Evolutionary conservation across 2,329 filamentous ascomycete genomes (phyloP).

Genomic region (Cyphellophora attinorum): DNA sequence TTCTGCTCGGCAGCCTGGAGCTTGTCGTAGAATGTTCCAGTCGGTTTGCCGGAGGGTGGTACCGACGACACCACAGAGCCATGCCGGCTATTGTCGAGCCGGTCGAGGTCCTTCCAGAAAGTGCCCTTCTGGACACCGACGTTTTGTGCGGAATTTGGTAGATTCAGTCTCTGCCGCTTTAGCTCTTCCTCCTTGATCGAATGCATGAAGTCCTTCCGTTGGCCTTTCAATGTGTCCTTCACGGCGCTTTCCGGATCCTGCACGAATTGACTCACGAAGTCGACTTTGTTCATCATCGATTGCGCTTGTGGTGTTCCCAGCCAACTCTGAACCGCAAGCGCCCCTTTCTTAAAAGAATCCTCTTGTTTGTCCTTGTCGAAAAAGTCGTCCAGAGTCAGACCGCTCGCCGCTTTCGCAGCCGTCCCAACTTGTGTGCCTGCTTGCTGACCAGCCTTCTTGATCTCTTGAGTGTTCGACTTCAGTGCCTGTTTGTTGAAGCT

Average conservation of each 20-base stretch:
- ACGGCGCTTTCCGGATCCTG: slow-evolving; percentile 16
- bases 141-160: background rate
- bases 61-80: slow-evolving; percentile 9
- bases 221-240: slow-evolving; percentile 11
- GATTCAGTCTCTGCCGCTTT: slow-evolving; percentile 7
- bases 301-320: slow-evolving; percentile 13
- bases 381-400: slow-evolving; percentile 14
- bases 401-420: slow-evolving; percentile 5
- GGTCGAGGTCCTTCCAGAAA: slow-evolving; percentile 15
- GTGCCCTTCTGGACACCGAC: slow-evolving; percentile 5
- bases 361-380: slow-evolving; percentile 16
- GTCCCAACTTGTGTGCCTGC: slow-evolving; percentile 10
- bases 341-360: slow-evolving; percentile 14
- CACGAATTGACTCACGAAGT: slow-evolving; percentile 16
- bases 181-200: slow-evolving; percentile 14
- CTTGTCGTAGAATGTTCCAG: slow-evolving; percentile 17
- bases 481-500: slow-evolving; percentile 17
- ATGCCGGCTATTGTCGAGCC: slow-evolving; percentile 12
- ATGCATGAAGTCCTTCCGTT: slow-evolving; percentile 13
- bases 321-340: slow-evolving; percentile 11
- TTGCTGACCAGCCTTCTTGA: slow-evolving; percentile 9
- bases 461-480: slow-evolving; percentile 12
- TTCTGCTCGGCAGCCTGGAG: slow-evolving; percentile 13
- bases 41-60: slow-evolving; percentile 5
- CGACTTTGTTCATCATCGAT: slow-evolving; percentile 13